Conservation (phyloP, 176 grass and related monocot species). For the Oropetium thomaeum region DNA sequence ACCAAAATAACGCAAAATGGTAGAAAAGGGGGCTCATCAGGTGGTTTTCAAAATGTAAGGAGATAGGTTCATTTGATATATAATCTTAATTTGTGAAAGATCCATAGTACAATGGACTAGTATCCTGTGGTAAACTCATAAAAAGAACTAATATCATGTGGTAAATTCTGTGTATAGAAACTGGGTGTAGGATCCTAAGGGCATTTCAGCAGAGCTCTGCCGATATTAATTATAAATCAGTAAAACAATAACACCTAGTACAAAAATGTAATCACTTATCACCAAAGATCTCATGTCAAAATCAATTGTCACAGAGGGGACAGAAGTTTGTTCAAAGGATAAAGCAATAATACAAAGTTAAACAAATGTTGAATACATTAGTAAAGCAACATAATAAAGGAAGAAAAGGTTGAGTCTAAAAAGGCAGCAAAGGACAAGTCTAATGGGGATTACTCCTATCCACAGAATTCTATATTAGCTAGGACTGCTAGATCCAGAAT, state of each 20-base stretch:
- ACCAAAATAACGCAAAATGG: neutral
- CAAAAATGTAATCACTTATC: neutral
- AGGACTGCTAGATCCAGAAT: conserved; percentile 34
- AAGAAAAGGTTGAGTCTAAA: conserved; percentile 3
- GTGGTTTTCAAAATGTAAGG: neutral
- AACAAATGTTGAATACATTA: conserved; percentile 8
- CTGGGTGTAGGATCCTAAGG: neutral
- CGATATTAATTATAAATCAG: conserved; percentile 13
- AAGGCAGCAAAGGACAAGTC: conserved; percentile 19
- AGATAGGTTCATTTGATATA: conserved; percentile 15
- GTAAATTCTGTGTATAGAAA: neutral
- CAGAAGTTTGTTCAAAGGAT: conserved; percentile 23
- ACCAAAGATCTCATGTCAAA: neutral
- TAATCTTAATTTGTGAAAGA: conserved; percentile 4
- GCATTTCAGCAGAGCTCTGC: neutral
- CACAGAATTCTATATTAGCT: conserved; percentile 20
- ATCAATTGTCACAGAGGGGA: conserved; percentile 13
- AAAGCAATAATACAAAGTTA: conserved; percentile 23
- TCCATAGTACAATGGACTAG: neutral
- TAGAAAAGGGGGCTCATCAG: neutral
- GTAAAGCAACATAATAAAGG: conserved; percentile 6
- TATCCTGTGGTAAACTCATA: neutral
- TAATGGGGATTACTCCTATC: neutral
- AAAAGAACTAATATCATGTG: neutral
- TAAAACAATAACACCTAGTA: conserved; percentile 7